phyloP scores from a whole-genome alignment of 2,329 filamentous ascomycete species.

The Sporothrix curviconia region DNA sequence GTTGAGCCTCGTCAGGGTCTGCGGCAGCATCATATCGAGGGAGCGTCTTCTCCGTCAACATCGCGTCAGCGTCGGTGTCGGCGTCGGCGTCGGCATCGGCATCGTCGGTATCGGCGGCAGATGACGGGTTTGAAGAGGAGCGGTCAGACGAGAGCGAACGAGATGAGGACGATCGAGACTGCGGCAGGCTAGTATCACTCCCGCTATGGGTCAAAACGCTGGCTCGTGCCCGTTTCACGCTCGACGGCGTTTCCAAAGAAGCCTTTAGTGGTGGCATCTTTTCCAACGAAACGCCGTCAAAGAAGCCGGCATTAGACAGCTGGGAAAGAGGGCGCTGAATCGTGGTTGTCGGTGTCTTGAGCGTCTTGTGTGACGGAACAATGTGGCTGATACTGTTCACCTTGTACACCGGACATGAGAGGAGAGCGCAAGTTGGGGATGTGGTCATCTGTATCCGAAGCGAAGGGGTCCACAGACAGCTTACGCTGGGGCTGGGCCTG shows the following conservation, averaged over 20 bases:
- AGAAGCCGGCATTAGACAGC: constrained; percentile 27
- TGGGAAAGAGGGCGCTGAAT: constrained; percentile 30
- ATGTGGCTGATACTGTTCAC: neutral
- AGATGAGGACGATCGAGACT: constrained; percentile 12
- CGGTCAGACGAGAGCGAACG: constrained; percentile 19
- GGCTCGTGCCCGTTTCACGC: constrained; percentile 19
- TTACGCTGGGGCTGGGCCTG: constrained; percentile 28
- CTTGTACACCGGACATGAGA: constrained; percentile 23
- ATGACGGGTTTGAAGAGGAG: constrained; percentile 21
- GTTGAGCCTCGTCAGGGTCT: constrained; percentile 49
- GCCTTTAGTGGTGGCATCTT: constrained; percentile 28
- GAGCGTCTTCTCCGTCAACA: too few relatives aligned
- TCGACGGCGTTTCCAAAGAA: constrained; percentile 16
- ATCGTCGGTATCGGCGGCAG: neutral
- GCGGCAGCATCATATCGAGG: constrained; percentile 41
- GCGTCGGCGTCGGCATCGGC: neutral
- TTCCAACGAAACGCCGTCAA: constrained; percentile 28
- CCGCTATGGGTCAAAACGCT: constrained; percentile 19
- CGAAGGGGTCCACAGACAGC: constrained; percentile 29
- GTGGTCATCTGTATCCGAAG: constrained; percentile 27
- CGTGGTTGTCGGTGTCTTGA: constrained; percentile 21
- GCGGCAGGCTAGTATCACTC: constrained; percentile 20
- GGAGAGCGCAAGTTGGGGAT: constrained; percentile 28
- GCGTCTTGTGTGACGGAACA: constrained; percentile 17
- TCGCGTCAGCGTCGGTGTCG: constrained; percentile 15